phyloP scores from a whole-genome alignment of 2,329 filamentous ascomycete genomes.

The Cucurbitaria berberidis region DNA sequence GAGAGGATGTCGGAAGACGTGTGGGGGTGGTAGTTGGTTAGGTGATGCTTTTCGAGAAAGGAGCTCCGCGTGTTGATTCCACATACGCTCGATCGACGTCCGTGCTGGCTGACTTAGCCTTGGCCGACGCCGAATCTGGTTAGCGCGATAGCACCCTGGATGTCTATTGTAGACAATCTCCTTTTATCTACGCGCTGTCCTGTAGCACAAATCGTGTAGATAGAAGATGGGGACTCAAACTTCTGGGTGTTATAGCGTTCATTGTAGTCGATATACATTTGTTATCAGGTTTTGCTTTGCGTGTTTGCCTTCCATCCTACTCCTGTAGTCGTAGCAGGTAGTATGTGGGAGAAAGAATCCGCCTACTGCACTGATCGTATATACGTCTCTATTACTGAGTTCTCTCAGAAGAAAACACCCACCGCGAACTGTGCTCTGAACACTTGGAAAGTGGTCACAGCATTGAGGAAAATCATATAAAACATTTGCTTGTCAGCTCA shows the following conservation, averaged over 20 bases:
- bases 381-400: not conserved
- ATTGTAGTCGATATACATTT: not conserved
- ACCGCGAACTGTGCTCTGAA: not conserved
- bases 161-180: too few relatives aligned
- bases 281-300: not conserved
- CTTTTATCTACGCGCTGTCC: too few relatives aligned
- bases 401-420: not conserved
- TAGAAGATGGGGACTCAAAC: too few relatives aligned
- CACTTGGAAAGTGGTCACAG: too few relatives aligned
- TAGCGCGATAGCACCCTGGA: slow-evolving; percentile 10
- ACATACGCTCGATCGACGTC: slow-evolving; percentile 23
- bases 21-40: slow-evolving; percentile 30
- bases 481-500: too few relatives aligned
- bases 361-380: not conserved
- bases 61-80: slow-evolving; percentile 32
- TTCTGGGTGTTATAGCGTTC: too few relatives aligned
- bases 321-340: too few relatives aligned
- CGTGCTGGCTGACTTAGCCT: slow-evolving; percentile 19
- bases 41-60: slow-evolving; percentile 37
- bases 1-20: slow-evolving; percentile 39
- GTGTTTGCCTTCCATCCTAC: not conserved
- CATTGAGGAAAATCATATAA: too few relatives aligned
- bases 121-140: slow-evolving; percentile 10
- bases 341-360: too few relatives aligned
- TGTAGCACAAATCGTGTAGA: too few relatives aligned